Evolutionary conservation across 139 green algal species (phyloP).

Genomic region (Coccomyxa sp.): DNA sequence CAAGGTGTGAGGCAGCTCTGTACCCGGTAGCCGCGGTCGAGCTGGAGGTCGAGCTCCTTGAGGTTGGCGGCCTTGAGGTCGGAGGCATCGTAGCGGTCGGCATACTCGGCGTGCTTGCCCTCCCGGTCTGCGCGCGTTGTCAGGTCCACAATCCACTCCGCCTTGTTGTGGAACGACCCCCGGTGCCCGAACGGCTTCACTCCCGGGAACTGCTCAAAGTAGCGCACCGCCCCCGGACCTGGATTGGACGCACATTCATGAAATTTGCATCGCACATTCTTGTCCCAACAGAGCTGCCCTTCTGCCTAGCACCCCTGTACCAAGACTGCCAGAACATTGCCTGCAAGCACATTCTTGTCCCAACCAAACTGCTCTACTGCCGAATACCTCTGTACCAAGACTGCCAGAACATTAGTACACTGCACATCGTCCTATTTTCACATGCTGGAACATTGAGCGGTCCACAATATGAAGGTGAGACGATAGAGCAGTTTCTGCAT

Average conservation of each 20-base stretch:
- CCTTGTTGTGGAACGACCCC: constrained; percentile 1
- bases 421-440: neutral
- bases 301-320: too few relatives aligned
- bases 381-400: too few relatives aligned
- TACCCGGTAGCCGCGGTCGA: constrained; percentile 2
- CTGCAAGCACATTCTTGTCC: too few relatives aligned
- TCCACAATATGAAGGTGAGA: neutral
- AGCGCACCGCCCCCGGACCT: neutral
- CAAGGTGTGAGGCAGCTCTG: neutral
- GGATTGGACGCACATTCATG: neutral
- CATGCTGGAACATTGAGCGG: neutral
- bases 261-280: neutral
- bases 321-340: too few relatives aligned
- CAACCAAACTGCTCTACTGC: too few relatives aligned
- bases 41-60: constrained; percentile 1
- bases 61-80: neutral
- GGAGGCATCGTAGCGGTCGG: constrained; percentile 5
- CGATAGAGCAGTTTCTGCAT: neutral
- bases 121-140: constrained; percentile 41
- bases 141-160: constrained; percentile 54
- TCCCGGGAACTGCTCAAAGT: constrained; percentile 1
- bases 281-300: too few relatives aligned
- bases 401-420: too few relatives aligned
- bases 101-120: constrained; percentile 5
- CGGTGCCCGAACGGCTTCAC: neutral